These are phyloP conservation scores for Pyrenopolyporus hunteri DNA, from an alignment of 495 filamentous ascomycete genomes.

Conservation along the genomic window DNA sequence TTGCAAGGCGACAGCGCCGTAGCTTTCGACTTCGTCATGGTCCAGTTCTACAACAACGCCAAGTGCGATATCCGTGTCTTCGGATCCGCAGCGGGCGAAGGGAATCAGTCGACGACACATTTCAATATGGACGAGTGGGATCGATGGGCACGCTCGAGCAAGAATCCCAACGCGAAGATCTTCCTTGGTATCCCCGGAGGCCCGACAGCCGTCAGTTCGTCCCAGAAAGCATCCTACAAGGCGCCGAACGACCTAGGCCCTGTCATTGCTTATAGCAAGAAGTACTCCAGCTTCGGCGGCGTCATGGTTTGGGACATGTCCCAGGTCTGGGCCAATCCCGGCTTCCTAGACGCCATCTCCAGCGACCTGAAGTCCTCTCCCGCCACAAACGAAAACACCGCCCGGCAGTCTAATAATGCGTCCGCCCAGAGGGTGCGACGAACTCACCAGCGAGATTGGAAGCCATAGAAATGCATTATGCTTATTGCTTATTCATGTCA, in stretches of 20 bases:
- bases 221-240: constrained; percentile 63
- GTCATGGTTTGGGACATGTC: constrained; percentile 76
- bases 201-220: constrained; percentile 58
- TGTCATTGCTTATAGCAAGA: constrained; percentile 58
- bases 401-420: constrained; percentile 6
- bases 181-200: constrained; percentile 70
- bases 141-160: constrained; percentile 67
- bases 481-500: not conserved
- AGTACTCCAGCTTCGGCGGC: constrained; percentile 66
- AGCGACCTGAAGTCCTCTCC: constrained; percentile 20
- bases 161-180: constrained; percentile 67
- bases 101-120: constrained; percentile 52
- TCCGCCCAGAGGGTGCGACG: constrained; percentile 1
- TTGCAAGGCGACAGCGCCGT: constrained; percentile 53
- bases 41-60: constrained; percentile 72
- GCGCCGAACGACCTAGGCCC: constrained; percentile 48
- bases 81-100: constrained; percentile 33
- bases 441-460: constrained; percentile 28
- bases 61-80: constrained; percentile 64
- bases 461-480: not conserved
- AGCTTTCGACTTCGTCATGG: constrained; percentile 66
- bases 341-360: constrained; percentile 51
- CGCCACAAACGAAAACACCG: not conserved
- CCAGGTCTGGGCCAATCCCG: constrained; percentile 63
- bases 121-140: constrained; percentile 77